These are phyloP conservation scores for Termitomyces sp. DNA, from an alignment of 768 basidiomycete species.

Conservation along the genomic window DNA sequence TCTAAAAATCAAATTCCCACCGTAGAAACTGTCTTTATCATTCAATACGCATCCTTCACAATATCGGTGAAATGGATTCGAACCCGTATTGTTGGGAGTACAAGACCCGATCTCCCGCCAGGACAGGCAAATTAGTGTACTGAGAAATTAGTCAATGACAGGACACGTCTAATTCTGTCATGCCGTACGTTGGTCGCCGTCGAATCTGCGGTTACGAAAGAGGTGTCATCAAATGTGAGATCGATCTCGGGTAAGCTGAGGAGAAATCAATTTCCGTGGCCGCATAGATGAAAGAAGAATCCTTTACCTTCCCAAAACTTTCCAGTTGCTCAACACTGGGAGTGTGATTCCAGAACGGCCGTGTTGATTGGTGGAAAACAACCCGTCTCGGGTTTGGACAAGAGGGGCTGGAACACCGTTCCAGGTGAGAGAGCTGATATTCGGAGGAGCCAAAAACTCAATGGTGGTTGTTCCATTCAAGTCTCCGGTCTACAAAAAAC, in stretches of 20 bases:
- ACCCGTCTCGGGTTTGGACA: constrained; percentile 24
- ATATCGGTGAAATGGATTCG: constrained; percentile 2
- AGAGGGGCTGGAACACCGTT: constrained; percentile 29
- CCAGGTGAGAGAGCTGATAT: constrained; percentile 35
- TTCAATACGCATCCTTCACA: background rate
- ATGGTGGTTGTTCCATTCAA: constrained; percentile 44
- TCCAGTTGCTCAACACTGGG: constrained; percentile 41
- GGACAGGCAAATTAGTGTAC: constrained; percentile 48
- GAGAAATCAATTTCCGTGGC: background rate
- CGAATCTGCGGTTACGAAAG: constrained; percentile 38
- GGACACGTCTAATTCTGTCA: background rate
- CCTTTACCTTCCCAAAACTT: constrained; percentile 39
- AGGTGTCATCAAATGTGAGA: constrained; percentile 44
- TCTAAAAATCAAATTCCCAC: constrained; percentile 48
- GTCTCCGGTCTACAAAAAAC: constrained; percentile 38
- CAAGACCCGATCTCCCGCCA: constrained; percentile 39
- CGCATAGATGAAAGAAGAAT: background rate
- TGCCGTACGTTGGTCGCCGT: constrained; percentile 41
- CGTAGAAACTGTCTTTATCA: constrained; percentile 39
- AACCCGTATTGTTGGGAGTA: constrained; percentile 55
- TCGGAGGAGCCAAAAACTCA: constrained; percentile 38
- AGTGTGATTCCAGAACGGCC: constrained; percentile 20
- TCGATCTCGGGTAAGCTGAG: constrained; percentile 47
- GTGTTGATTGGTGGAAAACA: constrained; percentile 24
- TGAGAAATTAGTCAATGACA: constrained; percentile 12